Conservation (phyloP, 148 eudicot species). For the Limonium bicolor region DNA sequence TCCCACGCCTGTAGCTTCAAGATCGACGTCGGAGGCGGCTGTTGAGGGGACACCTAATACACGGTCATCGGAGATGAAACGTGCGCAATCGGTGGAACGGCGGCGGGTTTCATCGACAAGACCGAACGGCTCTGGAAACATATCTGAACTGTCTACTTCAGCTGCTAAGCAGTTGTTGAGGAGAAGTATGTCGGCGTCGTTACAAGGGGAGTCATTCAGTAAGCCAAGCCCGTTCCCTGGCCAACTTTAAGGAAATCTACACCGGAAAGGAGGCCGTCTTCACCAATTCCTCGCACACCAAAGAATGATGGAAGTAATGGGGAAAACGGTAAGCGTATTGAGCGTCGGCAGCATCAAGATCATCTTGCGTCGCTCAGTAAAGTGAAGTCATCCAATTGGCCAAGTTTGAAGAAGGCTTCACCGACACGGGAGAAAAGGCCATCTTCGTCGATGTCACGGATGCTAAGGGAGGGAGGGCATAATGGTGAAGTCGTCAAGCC, state of each 20-base stretch:
- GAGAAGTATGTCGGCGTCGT: constrained; percentile 61
- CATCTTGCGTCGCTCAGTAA: too few relatives aligned
- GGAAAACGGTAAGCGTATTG: constrained; percentile 30
- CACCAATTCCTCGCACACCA: constrained; percentile 10
- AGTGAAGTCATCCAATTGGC: too few relatives aligned
- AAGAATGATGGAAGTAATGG: constrained; percentile 18
- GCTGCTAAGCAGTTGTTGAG: constrained; percentile 36
- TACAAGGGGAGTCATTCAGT: constrained; percentile 52
- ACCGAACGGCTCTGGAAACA: constrained; percentile 1
- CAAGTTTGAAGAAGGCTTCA: too few relatives aligned
- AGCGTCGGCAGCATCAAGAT: too few relatives aligned
- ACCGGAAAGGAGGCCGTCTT: constrained; percentile 41
- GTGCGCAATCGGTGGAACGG: constrained; percentile 52
- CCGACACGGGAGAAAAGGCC: too few relatives aligned
- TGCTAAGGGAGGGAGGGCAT: too few relatives aligned
- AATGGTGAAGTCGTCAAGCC: too few relatives aligned
- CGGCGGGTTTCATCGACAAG: constrained; percentile 25
- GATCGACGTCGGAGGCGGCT: constrained; percentile 4
- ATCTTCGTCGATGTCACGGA: too few relatives aligned
- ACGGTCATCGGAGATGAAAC: constrained; percentile 8
- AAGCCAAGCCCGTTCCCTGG: constrained; percentile 24
- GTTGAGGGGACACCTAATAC: constrained; percentile 10
- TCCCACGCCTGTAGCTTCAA: constrained; percentile 29
- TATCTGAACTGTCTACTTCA: constrained; percentile 17
- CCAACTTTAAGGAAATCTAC: constrained; percentile 21